phyloP scores from a whole-genome alignment of 2,329 filamentous ascomycete genomes.

The Aspergillus amoenus region DNA sequence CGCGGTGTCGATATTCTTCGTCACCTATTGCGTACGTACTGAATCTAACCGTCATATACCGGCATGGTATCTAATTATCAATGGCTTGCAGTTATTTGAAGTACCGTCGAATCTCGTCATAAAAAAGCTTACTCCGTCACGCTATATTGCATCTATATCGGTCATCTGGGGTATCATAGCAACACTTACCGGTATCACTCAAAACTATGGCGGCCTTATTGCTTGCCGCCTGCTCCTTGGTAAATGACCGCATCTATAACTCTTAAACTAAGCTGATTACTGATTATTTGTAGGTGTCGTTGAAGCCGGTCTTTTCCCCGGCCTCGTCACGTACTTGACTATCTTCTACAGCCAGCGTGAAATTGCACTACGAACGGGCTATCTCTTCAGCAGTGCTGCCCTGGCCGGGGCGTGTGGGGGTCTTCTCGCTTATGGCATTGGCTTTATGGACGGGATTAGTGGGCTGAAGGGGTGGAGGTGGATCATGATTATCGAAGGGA shows the following conservation, averaged over 20 bases:
- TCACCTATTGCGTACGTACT: constrained; percentile 56
- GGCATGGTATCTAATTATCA: constrained; percentile 8
- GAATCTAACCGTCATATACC: background rate
- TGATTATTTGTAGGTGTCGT: constrained; percentile 51
- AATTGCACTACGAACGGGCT: constrained; percentile 69
- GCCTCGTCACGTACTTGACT: constrained; percentile 67
- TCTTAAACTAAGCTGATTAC: background rate
- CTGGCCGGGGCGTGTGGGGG: constrained; percentile 72
- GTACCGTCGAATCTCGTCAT: constrained; percentile 65
- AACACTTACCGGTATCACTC: constrained; percentile 61
- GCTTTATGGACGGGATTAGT: constrained; percentile 66
- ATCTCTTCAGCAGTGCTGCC: constrained; percentile 65
- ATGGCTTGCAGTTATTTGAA: constrained; percentile 50
- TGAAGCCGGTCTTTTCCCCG: constrained; percentile 70
- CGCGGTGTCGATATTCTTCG: constrained; percentile 65
- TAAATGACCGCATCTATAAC: background rate
- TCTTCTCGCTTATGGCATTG: constrained; percentile 70
- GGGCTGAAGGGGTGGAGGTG: constrained; percentile 70
- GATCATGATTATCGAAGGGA: constrained; percentile 63
- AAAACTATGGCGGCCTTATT: constrained; percentile 65
- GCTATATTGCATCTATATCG: constrained; percentile 57
- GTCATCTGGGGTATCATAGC: constrained; percentile 57
- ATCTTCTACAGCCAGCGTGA: constrained; percentile 75
- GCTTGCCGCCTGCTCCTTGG: constrained; percentile 65
- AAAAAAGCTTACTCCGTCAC: constrained; percentile 61